These are phyloP conservation scores for Earliella scabrosa DNA, from an alignment of 1,284 basidiomycete genomes.

Conservation along the genomic window DNA sequence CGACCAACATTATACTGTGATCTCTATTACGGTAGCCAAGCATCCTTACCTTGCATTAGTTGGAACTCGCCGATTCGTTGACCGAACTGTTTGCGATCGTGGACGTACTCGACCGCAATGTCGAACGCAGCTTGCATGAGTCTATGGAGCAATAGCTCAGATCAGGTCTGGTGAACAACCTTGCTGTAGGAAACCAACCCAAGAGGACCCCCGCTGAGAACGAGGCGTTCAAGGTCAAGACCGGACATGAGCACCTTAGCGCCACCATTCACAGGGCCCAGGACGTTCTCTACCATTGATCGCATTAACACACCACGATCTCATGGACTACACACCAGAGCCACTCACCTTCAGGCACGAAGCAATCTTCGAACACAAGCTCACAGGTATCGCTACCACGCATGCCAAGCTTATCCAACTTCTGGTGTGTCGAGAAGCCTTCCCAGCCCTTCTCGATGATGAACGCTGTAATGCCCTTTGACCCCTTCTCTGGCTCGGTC, in stretches of 20 bases:
- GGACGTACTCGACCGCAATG: conserved; percentile 86
- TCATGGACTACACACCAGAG: neutral
- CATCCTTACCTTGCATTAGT: conserved; percentile 96
- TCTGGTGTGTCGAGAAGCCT: conserved; percentile 90
- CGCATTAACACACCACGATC: neutral
- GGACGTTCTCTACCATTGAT: conserved; percentile 88
- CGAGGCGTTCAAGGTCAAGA: conserved; percentile 90
- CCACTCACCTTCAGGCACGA: conserved; percentile 77
- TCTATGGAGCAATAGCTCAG: conserved; percentile 42
- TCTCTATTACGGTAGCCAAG: too few relatives aligned
- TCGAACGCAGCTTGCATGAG: conserved; percentile 97
- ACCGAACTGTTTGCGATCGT: conserved; percentile 91
- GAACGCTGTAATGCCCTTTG: conserved; percentile 93
- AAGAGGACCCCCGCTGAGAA: conserved; percentile 86
- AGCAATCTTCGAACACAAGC: conserved; percentile 90
- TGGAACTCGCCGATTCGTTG: conserved; percentile 91
- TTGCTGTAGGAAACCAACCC: conserved; percentile 35
- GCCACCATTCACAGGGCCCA: conserved; percentile 82
- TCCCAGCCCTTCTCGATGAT: conserved; percentile 82
- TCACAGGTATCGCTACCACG: conserved; percentile 95
- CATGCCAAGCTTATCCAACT: conserved; percentile 97
- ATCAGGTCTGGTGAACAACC: neutral
- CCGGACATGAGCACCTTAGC: conserved; percentile 94
- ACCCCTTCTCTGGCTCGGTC: conserved; percentile 76
- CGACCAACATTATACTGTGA: too few relatives aligned